These are phyloP conservation scores for Neonectria hederae DNA, from an alignment of 2,329 filamentous ascomycete genomes.

Conservation along the genomic window DNA sequence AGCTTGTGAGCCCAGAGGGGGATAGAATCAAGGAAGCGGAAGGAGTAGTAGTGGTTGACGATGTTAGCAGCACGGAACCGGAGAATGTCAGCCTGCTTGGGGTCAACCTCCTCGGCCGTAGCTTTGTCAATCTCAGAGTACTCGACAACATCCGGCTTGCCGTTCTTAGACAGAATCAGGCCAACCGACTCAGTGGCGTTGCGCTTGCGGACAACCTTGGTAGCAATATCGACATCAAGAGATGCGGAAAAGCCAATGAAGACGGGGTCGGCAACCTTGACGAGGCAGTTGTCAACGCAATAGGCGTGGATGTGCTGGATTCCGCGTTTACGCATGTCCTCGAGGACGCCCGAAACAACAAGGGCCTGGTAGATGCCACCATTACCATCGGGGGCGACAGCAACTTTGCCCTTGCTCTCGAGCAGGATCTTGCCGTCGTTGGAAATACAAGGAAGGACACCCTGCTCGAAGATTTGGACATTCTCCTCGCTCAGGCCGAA, in stretches of 20 bases:
- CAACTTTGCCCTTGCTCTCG: slow-evolving; percentile 88
- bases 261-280: slow-evolving; percentile 95
- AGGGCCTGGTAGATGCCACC: slow-evolving; percentile 96
- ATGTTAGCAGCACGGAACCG: slow-evolving; percentile 99
- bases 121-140: slow-evolving; percentile 95
- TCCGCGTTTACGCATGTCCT: slow-evolving; percentile 88
- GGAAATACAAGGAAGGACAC: slow-evolving; percentile 94
- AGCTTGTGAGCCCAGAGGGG: slow-evolving; percentile 86
- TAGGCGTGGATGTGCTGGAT: slow-evolving; percentile 97
- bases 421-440: slow-evolving; percentile 98
- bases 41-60: slow-evolving; percentile 99
- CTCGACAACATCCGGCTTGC: slow-evolving; percentile 95
- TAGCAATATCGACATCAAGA: slow-evolving; percentile 92
- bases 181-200: slow-evolving; percentile 96
- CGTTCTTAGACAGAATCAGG: slow-evolving; percentile 93
- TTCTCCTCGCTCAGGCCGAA: slow-evolving; percentile 90
- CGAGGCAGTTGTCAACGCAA: slow-evolving; percentile 99
- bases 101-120: slow-evolving; percentile 89
- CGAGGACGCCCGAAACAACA: slow-evolving; percentile 79
- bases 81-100: slow-evolving; percentile 81
- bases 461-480: slow-evolving; percentile 94
- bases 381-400: slow-evolving; percentile 96
- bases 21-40: slow-evolving; percentile 89
- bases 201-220: slow-evolving; percentile 99
- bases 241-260: slow-evolving; percentile 94